Base-by-base conservation (phyloP, 2,329 filamentous ascomycete genomes). In the Dactylonectria macrodidyma region DNA sequence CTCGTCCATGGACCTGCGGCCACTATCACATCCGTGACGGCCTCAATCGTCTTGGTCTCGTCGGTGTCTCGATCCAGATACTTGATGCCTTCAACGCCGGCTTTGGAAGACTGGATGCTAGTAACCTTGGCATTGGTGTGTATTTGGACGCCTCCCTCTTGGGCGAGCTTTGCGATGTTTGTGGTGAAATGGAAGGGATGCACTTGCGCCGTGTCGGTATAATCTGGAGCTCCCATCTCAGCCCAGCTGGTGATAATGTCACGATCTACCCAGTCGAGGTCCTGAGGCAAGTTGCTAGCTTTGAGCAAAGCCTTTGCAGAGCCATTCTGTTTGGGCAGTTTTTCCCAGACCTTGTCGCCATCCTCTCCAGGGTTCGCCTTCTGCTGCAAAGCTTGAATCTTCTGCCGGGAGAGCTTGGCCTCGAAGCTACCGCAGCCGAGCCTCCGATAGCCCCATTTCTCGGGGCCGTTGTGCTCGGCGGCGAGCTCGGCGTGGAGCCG, bases 111-210 rank as follows among this genome's bases (percentile, higher is more conserved):
- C 57, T 88, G 86, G 68, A 98, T 92, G 16, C 83, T 84, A 3
- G 89, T 94, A 3, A 95, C 95, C 66, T 85, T 83, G 2, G 89
- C 87, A 10, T 91, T 90, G 50, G 92, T 85, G 34, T 89, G 84
- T 60, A 98, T 86, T 24, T 91, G 88, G 71, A 88, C 90, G 2
- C 93, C 93, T 30, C 86, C 87, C 59, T 93, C 89, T 63, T 88
- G 83, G 0, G 95, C 95, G 12, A 98, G 86, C 48, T 89, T 84
- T 5, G 93, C 93, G 81, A 98, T 97, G 16, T 91, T 87, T 0
- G 90, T 95, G 0, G 96, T 98, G 78, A 99, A 98, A 51, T 94
- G 91, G 69, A 92, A 93, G 0, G 96, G 96, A 76, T 99, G 95
- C 3, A 98, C 95, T 81, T 99, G 96, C 0, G 96, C 93, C 1